Base-by-base conservation (phyloP, 2,329 filamentous ascomycete species). In the Endothia cerciana region DNA sequence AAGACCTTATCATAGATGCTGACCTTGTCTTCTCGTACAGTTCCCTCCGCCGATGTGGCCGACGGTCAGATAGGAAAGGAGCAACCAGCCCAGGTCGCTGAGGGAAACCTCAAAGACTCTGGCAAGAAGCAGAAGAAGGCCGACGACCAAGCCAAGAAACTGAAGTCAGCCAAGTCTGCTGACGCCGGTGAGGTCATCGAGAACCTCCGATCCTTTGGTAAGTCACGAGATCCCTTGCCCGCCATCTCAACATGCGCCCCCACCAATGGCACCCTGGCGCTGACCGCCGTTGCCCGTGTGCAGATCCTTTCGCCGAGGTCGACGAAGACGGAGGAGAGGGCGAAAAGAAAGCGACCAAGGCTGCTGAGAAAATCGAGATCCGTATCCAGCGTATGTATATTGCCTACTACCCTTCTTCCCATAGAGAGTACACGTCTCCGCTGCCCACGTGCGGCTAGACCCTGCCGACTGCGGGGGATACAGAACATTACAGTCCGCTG, bases 261-360 rank as follows among this genome's bases (percentile, higher is more conserved):
- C 41, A 65, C 36, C 30, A 30, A 19, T 30, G 43, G 19, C 15
- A 33, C 15, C 28, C 33, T 38, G n/a, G 47, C 6, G 60, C 62
- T 64, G 55, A 59, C 55, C 55, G 33, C 62, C 19, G 59, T n/a
- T 64, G 28, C 5, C 36, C 41, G 30, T 49, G 19, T 38, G 30
- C 45, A 97, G 95, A 99, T 91, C 95, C 95, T 91, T 99, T 99
- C 93, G 95, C 95, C 91, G 95, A 98, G 92, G 95, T 94, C 89
- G 95, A 97, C 92, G 94, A 97, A 90, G 94, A 97, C 82, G 93
- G 91, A 82, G 94, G 93, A 87, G 92, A 97, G 85, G 51, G 38
- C 51, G 60, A 63, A 30, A 55, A 63, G 60, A 63, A 63, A 40
- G 53, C 47, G n/a, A 63, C 95, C 84, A 91, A 95, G 87, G 89